A percentile compares a stretch with the other conserved stretches of the same genome.
Evolutionary conservation across 2,329 filamentous ascomycete species (phyloP).

Genomic region (Pseudocercospora eumusae): DNA sequence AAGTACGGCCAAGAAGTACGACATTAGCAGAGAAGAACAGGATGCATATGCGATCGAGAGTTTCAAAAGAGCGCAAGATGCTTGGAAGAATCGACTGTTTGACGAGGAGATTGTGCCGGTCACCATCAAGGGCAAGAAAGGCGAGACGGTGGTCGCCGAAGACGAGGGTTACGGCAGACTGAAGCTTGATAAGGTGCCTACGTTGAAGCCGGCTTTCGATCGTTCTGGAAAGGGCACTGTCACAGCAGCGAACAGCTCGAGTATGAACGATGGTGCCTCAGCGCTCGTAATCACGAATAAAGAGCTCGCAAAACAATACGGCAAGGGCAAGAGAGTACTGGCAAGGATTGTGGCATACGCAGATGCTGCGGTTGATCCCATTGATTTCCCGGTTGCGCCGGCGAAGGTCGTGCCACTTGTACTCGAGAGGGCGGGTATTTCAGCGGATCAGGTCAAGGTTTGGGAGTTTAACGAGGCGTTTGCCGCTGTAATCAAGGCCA

Average conservation of each 20-base stretch:
- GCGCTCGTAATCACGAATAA: constrained; percentile 83
- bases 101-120: constrained; percentile 88
- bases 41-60: constrained; percentile 87
- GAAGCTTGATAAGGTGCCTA: constrained; percentile 81
- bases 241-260: constrained; percentile 91
- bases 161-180: constrained; percentile 90
- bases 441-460: constrained; percentile 83
- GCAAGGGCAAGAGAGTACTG: constrained; percentile 74
- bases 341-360: constrained; percentile 82
- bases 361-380: constrained; percentile 84
- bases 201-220: constrained; percentile 87
- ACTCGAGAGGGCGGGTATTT: constrained; percentile 83
- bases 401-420: constrained; percentile 90
- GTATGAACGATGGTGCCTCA: constrained; percentile 90
- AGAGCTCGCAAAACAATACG: constrained; percentile 77
- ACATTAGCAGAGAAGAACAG: constrained; percentile 79
- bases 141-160: constrained; percentile 72
- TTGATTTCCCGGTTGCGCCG: constrained; percentile 93
- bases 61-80: constrained; percentile 85
- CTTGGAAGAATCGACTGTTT: constrained; percentile 81
- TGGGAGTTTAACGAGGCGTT: constrained; percentile 99
- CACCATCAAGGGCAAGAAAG: constrained; percentile 80
- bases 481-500: constrained; percentile 90
- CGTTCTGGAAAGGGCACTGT: constrained; percentile 83
- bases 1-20: constrained; percentile 85